phyloP scores from a whole-genome alignment of 2,329 filamentous ascomycete genomes.

The Davidsoniella virescens region DNA sequence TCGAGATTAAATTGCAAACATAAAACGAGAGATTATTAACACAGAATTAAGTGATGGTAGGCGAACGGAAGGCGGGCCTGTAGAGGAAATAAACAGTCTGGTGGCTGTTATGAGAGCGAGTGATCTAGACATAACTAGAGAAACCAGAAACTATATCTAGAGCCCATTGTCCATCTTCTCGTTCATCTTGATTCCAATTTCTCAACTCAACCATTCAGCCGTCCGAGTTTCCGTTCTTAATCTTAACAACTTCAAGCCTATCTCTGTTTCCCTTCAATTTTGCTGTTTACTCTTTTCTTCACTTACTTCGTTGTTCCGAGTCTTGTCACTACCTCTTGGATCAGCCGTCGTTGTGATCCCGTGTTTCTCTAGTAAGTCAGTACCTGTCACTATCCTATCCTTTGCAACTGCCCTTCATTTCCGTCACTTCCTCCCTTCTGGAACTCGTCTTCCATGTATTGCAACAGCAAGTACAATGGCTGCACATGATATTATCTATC shows the following conservation, averaged over 20 bases:
- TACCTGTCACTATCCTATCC: background rate
- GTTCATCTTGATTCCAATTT: no score
- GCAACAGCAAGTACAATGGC: no score
- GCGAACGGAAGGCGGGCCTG: background rate
- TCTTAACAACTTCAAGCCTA: background rate
- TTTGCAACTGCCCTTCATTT: background rate
- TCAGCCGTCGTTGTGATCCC: no score
- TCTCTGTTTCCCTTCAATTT: background rate
- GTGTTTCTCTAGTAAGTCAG: no score
- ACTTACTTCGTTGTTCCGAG: background rate
- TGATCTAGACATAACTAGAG: background rate
- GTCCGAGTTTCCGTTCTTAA: background rate
- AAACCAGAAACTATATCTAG: no score
- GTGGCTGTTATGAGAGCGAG: background rate
- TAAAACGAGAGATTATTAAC: background rate
- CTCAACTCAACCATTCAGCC: no score
- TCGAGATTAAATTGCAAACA: background rate
- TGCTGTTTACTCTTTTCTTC: background rate
- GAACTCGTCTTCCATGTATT: no score
- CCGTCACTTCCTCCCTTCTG: background rate
- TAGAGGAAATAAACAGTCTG: background rate
- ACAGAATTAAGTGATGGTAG: background rate
- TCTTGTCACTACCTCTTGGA: no score
- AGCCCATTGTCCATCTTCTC: no score
- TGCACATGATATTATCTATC: no score